Conservation (phyloP, 352 stramenopile genomes). For the Phytophthora capsici region DNA sequence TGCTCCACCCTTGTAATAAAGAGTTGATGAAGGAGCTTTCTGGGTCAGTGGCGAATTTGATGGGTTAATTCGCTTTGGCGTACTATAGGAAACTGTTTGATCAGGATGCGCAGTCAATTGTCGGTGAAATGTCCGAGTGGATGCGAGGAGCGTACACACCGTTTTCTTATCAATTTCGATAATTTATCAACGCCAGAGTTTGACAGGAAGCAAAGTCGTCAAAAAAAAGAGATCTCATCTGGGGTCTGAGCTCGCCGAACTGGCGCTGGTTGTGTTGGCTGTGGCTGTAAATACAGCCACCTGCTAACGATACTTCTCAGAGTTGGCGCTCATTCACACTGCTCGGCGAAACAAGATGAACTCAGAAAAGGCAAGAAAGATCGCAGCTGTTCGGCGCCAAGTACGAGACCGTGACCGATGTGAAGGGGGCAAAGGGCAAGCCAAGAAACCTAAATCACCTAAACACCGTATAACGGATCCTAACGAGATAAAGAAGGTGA, state of each 20-base stretch:
- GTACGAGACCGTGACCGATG: slow-evolving; percentile 6
- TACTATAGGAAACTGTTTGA: background rate
- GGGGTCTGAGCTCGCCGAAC: too few relatives aligned
- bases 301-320: slow-evolving; percentile 1
- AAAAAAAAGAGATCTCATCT: too few relatives aligned
- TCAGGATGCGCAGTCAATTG: background rate
- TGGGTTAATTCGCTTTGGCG: background rate
- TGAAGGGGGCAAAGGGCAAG: too few relatives aligned
- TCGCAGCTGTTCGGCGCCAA: slow-evolving; percentile 6
- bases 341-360: slow-evolving; percentile 5
- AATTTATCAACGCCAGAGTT: background rate
- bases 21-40: background rate
- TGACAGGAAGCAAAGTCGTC: background rate
- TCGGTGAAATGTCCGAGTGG: slow-evolving; percentile 1
- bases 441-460: too few relatives aligned
- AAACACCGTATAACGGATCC: too few relatives aligned
- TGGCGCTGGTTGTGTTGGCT: background rate
- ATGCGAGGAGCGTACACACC: background rate
- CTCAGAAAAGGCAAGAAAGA: slow-evolving; percentile 2
- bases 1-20: background rate
- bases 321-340: slow-evolving; percentile 8
- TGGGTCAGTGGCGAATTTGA: background rate
- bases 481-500: too few relatives aligned
- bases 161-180: background rate
- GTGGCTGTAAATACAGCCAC: slow-evolving; percentile 12